Base-by-base conservation (phyloP, 352 stramenopile genomes). In the Phytophthora capsici region DNA sequence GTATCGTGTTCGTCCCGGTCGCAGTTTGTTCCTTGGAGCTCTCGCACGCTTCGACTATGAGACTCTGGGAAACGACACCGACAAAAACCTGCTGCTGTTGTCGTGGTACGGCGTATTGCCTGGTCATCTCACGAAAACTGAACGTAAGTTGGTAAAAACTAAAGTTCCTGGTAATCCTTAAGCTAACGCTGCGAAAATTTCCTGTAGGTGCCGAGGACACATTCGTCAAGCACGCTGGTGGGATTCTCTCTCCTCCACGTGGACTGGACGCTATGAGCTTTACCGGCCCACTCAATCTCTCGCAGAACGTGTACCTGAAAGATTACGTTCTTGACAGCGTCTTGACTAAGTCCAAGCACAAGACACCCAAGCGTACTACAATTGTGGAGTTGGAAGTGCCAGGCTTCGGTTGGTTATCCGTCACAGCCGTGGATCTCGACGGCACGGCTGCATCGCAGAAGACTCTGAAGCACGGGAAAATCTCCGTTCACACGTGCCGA, bases 91-190 rank as follows among this genome's bases (percentile, higher is more conserved):
- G 19, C 34, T 95, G 28, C 62, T 95, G 23, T 58, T 95, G 54
- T 83, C 85, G 34, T 95, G 86, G 85, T 90, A 92, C 49, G 87
- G 87, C n/a, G 84, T 95, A 26, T 53, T 95, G 16, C 87, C 87
- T n/a, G 84, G 87, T 4, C 87, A 95, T 53, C 71, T 91, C 28
- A 89, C 82, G 28, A 95, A 87, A 40, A 95, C 85, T 50, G 81
- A 81, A 25, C 80, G 87, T 95, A 85, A 54, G 84, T 77, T 22
- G 20, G 40, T 3, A 22, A 16, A 32, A 48, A 28, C 13, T 5
- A 45, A 34, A 16, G 8, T 43, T 49, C 34, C 8, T 55, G 22
- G 13, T 22, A 57, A 20, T 12, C 8, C 49, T 23, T 40, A 7
- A 41, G 26, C 41, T 46, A 36, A 57, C 41, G 28, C 20, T 53